phyloP scores from a whole-genome alignment of 257 asterid species.

The Fraxinus quadrangulata region DNA sequence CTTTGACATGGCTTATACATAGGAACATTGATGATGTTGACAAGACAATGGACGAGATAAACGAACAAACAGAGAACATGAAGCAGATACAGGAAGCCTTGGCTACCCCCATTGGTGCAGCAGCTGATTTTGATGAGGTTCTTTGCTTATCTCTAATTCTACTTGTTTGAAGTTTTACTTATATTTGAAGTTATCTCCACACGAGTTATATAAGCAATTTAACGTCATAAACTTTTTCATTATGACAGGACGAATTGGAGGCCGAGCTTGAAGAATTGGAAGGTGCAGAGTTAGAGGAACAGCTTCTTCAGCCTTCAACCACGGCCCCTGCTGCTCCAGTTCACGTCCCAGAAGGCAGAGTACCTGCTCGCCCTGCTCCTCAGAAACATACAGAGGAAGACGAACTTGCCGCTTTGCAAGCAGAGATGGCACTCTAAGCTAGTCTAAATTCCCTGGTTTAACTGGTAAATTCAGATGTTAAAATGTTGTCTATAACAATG shows the following conservation, averaged over 20 bases:
- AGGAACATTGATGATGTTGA: constrained; percentile 89
- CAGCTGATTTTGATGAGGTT: constrained; percentile 77
- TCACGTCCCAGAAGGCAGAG: constrained; percentile 44
- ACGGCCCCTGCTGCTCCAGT: constrained; percentile 52
- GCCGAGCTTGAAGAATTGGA: constrained; percentile 82
- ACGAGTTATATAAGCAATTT: neutral
- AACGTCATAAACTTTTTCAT: constrained; percentile 6
- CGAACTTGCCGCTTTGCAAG: constrained; percentile 86
- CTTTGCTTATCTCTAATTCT: neutral
- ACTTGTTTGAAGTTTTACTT: constrained; percentile 1
- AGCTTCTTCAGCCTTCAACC: constrained; percentile 75
- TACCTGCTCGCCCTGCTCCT: constrained; percentile 56
- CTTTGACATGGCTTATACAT: constrained; percentile 15
- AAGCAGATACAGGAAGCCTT: constrained; percentile 85
- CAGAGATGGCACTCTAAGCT: constrained; percentile 78
- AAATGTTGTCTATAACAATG: neutral
- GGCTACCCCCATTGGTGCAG: constrained; percentile 67
- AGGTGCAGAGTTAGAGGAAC: constrained; percentile 73
- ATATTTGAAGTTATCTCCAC: neutral
- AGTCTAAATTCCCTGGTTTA: neutral
- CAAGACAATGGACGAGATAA: constrained; percentile 91
- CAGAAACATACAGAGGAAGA: constrained; percentile 64
- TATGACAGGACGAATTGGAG: constrained; percentile 73
- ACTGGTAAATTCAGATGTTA: neutral
- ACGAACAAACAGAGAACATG: constrained; percentile 87